Base-by-base conservation (phyloP, 176 grass and related monocot genomes). In the Thinopyrum elongatum region DNA sequence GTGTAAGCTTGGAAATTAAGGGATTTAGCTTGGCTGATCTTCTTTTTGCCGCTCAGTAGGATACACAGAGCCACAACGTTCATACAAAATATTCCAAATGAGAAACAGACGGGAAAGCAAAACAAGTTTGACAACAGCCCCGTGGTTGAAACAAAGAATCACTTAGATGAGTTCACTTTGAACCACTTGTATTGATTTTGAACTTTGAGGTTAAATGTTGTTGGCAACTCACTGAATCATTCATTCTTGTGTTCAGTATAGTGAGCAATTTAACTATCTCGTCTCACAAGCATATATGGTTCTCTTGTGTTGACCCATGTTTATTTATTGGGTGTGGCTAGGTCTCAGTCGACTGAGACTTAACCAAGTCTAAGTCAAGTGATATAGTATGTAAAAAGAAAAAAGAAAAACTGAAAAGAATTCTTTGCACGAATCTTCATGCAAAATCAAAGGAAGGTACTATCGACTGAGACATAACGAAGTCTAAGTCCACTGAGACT, bases 171-270 rank as follows among this genome's bases (percentile, higher is more conserved):
- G 62, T 26, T 69, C 61, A 47, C 44, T 87, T 36, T 55, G 60
- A 44, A n/a, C 42, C 6, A 74, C 73, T 30, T 76, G 33, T 59
- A 79, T 61, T 42, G 33, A 13, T 82, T 67, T 80, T 82, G 70
- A 76, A 12, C 30, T 10, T 76, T 16, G 14, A 13, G 21, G 69
- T 12, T 28, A 44, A 65, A 12, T 27, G 41, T 8, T 81, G 34
- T 1, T 73, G 69, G 26, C 12, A 36, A 70, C 19, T 76, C 23
- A 4, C 70, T 53, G 42, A 80, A 63, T 36, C 12, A 13, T 58
- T 31, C 5, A 80, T 29, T 75, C 72, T 33, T 58, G 36, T 34
- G n/a, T 82, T 66, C 75, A n/a, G 29, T 33, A 25, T 53, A 31
- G 23, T 65, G 29, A 76, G 42, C 34, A 67, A 42, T 21, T 79